Conservation (phyloP, 129 eudicot genomes). For the Helichrysum umbraculigerum region DNA sequence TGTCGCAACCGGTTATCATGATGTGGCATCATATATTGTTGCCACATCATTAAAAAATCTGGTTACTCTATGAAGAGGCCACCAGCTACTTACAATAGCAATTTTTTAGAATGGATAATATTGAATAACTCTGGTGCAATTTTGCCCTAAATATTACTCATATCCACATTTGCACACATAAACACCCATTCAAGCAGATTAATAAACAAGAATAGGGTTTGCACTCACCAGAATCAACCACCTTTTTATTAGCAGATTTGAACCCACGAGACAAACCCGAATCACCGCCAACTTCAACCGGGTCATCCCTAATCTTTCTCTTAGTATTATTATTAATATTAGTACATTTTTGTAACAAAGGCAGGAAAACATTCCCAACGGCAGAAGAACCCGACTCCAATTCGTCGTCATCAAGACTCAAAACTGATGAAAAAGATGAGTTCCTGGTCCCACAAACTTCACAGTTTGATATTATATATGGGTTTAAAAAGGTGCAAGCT, state of each 20-base stretch:
- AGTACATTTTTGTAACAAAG: conserved; percentile 41
- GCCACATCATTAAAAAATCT: no score
- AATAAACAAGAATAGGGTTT: neutral
- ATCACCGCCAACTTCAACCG: conserved; percentile 24
- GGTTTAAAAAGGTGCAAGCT: conserved; percentile 80
- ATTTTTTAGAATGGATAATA: no score
- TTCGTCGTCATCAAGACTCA: conserved; percentile 48
- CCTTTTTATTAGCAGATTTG: conserved; percentile 31
- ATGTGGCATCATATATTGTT: no score
- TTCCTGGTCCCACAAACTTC: conserved; percentile 80
- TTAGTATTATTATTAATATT: conserved; percentile 36
- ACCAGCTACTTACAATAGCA: no score
- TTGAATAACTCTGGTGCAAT: neutral
- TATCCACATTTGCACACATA: neutral
- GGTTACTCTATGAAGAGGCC: no score
- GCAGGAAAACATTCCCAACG: conserved; percentile 76
- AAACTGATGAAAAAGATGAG: conserved; percentile 37
- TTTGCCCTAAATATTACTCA: neutral
- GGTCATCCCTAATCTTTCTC: conserved; percentile 41
- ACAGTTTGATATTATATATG: conserved; percentile 47
- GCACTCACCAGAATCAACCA: conserved; percentile 29
- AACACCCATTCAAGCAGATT: neutral
- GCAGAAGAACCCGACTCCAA: conserved; percentile 39
- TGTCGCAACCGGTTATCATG: no score
- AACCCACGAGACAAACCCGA: conserved; percentile 27